These are phyloP conservation scores for Raphanus sativus DNA, from an alignment of 345 rosid species.

Conservation along the genomic window DNA sequence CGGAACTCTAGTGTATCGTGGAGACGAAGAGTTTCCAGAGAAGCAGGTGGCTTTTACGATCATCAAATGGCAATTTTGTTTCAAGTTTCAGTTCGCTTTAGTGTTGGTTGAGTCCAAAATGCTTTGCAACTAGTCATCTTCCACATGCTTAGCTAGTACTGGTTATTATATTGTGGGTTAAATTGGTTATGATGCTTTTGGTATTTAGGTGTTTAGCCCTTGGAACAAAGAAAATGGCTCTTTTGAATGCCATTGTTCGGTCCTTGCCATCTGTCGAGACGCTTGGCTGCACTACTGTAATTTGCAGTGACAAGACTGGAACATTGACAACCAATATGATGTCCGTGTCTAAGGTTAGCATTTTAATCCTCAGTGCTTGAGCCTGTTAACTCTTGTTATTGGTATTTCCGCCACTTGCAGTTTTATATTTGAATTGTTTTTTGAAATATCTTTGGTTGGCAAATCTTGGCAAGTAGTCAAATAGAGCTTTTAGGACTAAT, in stretches of 20 bases:
- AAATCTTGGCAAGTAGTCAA: conserved; percentile 8
- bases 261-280: conserved; percentile 99
- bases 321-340: conserved; percentile 98
- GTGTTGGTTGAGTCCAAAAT: conserved; percentile 17
- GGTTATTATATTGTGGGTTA: conserved; percentile 20
- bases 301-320: conserved; percentile 98
- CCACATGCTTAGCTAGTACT: conserved; percentile 1
- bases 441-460: conserved; percentile 10
- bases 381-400: conserved; percentile 10
- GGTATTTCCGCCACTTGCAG: conserved; percentile 12
- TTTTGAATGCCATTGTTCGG: conserved; percentile 94
- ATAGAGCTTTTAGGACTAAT: not conserved
- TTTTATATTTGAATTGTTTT: conserved; percentile 4
- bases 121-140: conserved; percentile 21
- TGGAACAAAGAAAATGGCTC: conserved; percentile 99
- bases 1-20: conserved; percentile 7
- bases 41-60: conserved; percentile 13
- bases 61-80: conserved; percentile 6
- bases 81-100: conserved; percentile 13
- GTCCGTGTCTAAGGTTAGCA: conserved; percentile 91
- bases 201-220: conserved; percentile 92
- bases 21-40: conserved; percentile 13
- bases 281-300: conserved; percentile 96
- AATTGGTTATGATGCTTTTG: conserved; percentile 8
- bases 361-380: conserved; percentile 17